phyloP scores from a whole-genome alignment of 2,329 filamentous ascomycete species.

The Penicillium rolfsii region DNA sequence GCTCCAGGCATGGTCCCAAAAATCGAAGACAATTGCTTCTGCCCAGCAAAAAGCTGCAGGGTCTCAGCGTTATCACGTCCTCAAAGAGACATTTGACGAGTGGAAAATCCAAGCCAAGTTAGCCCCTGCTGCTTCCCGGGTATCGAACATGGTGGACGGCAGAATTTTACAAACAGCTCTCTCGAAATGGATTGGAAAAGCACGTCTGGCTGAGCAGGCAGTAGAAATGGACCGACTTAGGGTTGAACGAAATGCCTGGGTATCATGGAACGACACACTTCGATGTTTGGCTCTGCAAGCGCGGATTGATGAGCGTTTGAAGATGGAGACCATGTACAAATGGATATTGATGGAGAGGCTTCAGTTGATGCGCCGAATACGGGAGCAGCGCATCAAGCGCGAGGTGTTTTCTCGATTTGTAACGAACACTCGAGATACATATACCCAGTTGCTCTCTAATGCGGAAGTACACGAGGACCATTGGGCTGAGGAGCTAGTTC shows the following conservation, averaged over 20 bases:
- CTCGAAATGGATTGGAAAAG: slow-evolving; percentile 54
- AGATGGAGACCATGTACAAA: slow-evolving; percentile 61
- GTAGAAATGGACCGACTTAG: slow-evolving; percentile 55
- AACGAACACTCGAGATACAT: slow-evolving; percentile 43
- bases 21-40: slow-evolving; percentile 32
- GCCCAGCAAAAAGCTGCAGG: slow-evolving; percentile 37
- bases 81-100: slow-evolving; percentile 45
- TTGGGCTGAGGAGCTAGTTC: slow-evolving; percentile 39
- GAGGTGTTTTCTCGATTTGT: slow-evolving; percentile 46
- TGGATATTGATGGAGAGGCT: slow-evolving; percentile 60
- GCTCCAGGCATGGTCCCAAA: slow-evolving; percentile 43
- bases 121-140: slow-evolving; percentile 45
- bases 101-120: slow-evolving; percentile 50
- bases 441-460: slow-evolving; percentile 41
- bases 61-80: slow-evolving; percentile 38
- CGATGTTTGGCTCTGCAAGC: slow-evolving; percentile 57
- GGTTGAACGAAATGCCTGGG: slow-evolving; percentile 61
- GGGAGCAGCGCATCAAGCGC: slow-evolving; percentile 45
- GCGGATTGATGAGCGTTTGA: slow-evolving; percentile 59
- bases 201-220: slow-evolving; percentile 53
- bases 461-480: slow-evolving; percentile 42
- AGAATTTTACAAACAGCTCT: slow-evolving; percentile 54
- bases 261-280: slow-evolving; percentile 64
- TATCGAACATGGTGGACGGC: slow-evolving; percentile 50
- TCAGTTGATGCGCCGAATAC: slow-evolving; percentile 44